Evolutionary conservation across 192 early-diverging fungal genomes (phyloP).

Genomic region (Rhizoclosmatium sp.): DNA sequence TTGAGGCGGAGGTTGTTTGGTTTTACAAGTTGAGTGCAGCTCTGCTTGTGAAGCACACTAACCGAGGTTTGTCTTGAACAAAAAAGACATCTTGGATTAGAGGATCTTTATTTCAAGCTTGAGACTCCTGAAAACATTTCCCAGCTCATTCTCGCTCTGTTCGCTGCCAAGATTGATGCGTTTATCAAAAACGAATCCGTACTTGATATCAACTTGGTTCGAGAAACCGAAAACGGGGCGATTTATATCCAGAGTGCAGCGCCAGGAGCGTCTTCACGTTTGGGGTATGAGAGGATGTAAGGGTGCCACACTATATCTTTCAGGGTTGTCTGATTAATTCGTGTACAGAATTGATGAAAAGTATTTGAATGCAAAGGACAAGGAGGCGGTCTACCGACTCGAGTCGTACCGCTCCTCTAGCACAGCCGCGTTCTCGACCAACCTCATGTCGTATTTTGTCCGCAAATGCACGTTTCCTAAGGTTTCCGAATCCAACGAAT

Average conservation of each 20-base stretch:
- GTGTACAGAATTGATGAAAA: slow-evolving; percentile 80
- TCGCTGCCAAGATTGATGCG: slow-evolving; percentile 91
- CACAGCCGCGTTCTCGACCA: slow-evolving; percentile 79
- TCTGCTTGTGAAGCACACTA: background rate
- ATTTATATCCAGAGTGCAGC: slow-evolving; percentile 95
- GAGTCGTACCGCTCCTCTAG: slow-evolving; percentile 95
- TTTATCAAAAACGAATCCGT: slow-evolving; percentile 84
- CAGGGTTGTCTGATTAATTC: background rate
- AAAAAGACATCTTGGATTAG: slow-evolving; percentile 88
- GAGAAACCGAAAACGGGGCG: slow-evolving; percentile 87
- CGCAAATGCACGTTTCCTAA: slow-evolving; percentile 85
- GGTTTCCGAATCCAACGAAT: slow-evolving; percentile 66
- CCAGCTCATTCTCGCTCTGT: slow-evolving; percentile 92
- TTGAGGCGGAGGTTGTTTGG: background rate
- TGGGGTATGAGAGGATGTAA: slow-evolving; percentile 74
- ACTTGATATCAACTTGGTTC: slow-evolving; percentile 86
- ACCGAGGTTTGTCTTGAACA: background rate
- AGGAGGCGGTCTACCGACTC: slow-evolving; percentile 79
- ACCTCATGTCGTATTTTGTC: slow-evolving; percentile 95
- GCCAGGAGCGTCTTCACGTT: slow-evolving; percentile 89
- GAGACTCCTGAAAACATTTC: slow-evolving; percentile 90
- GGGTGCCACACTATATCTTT: background rate
- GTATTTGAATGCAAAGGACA: slow-evolving; percentile 79
- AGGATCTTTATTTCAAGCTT: slow-evolving; percentile 96
- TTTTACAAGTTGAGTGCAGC: background rate